These are phyloP conservation scores for Boletellus emodensis DNA, from an alignment of 768 basidiomycete species.

Conservation along the genomic window DNA sequence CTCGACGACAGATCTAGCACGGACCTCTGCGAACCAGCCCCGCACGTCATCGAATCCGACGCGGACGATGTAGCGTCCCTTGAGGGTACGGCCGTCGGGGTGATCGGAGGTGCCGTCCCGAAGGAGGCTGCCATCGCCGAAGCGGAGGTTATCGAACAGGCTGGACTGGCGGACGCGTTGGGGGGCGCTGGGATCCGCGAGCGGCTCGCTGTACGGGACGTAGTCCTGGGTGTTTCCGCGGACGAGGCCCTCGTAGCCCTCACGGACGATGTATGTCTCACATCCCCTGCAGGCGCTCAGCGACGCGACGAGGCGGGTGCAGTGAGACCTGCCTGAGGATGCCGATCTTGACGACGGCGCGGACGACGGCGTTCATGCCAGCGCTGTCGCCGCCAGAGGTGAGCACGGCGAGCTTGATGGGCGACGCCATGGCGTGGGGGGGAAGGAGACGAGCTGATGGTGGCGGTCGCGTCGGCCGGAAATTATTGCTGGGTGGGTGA, in stretches of 20 bases:
- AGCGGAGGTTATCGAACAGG: slow-evolving; percentile 72
- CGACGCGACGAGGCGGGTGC: background rate
- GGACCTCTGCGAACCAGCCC: slow-evolving; percentile 87
- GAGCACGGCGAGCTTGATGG: slow-evolving; percentile 89
- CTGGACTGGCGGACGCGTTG: slow-evolving; percentile 24
- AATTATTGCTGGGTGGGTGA: background rate
- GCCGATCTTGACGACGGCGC: slow-evolving; percentile 87
- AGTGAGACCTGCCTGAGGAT: slow-evolving; percentile 69
- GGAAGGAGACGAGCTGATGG: no score
- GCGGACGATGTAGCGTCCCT: slow-evolving; percentile 87
- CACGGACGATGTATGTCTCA: slow-evolving; percentile 93
- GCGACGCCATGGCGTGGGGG: background rate
- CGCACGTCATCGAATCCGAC: slow-evolving; percentile 99
- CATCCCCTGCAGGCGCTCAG: slow-evolving; percentile 57
- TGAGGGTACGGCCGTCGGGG: slow-evolving; percentile 63
- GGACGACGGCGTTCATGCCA: slow-evolving; percentile 95
- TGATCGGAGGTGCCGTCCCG: slow-evolving; percentile 81
- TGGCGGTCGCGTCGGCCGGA: no score
- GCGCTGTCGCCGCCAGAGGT: slow-evolving; percentile 98
- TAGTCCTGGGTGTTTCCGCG: slow-evolving; percentile 61
- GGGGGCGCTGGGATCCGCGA: slow-evolving; percentile 25
- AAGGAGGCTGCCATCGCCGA: slow-evolving; percentile 74
- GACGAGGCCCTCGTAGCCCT: slow-evolving; percentile 98
- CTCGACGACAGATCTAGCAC: slow-evolving; percentile 15
- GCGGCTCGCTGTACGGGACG: slow-evolving; percentile 23